Evolutionary conservation across 208 protist genomes (phyloP).

Genomic region (Trypanosoma scelopori): DNA sequence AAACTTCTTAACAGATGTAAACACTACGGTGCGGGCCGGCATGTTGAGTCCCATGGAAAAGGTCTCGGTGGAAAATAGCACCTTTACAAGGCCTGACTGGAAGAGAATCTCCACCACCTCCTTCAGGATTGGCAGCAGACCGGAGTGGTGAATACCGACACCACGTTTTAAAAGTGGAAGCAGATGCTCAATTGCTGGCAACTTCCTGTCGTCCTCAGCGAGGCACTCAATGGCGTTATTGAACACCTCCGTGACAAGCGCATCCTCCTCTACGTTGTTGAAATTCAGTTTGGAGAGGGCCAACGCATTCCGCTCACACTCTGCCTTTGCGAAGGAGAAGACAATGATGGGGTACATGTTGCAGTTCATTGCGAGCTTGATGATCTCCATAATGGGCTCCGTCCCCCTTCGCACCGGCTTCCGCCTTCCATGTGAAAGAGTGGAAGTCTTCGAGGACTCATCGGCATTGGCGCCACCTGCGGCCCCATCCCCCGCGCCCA

Average conservation of each 20-base stretch:
- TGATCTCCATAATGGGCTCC: slow-evolving; percentile 93
- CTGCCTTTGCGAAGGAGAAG: slow-evolving; percentile 98
- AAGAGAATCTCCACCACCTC: slow-evolving; percentile 99
- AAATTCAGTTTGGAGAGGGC: slow-evolving; percentile 95
- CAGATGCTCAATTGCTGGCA: slow-evolving; percentile 94
- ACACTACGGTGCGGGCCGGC: slow-evolving; percentile 99
- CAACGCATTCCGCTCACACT: slow-evolving; percentile 97
- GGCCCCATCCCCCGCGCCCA: slow-evolving; percentile 42
- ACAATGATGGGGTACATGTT: slow-evolving; percentile 98
- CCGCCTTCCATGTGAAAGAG: slow-evolving; percentile 24
- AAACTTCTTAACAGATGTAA: slow-evolving; percentile 98
- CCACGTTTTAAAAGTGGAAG: slow-evolving; percentile 97
- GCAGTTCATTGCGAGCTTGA: slow-evolving; percentile 97
- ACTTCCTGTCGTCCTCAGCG: slow-evolving; percentile 90
- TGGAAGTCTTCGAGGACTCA: slow-evolving; percentile 13
- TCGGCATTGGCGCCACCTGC: slow-evolving; percentile 22
- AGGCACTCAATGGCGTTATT: slow-evolving; percentile 96
- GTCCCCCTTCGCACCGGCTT: slow-evolving; percentile 24
- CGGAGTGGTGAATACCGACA: slow-evolving; percentile 99
- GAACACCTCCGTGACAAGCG: slow-evolving; percentile 93
- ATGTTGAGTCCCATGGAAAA: slow-evolving; percentile 99
- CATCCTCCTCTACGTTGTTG: slow-evolving; percentile 94
- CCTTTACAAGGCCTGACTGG: slow-evolving; percentile 98
- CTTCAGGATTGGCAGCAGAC: slow-evolving; percentile 99
- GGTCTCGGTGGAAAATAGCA: slow-evolving; percentile 99